Evolutionary conservation across 2,329 filamentous ascomycete species (phyloP), one percentile per base, ranked within the genome.

Genomic region (Thielaviopsis euricoi): DNA sequence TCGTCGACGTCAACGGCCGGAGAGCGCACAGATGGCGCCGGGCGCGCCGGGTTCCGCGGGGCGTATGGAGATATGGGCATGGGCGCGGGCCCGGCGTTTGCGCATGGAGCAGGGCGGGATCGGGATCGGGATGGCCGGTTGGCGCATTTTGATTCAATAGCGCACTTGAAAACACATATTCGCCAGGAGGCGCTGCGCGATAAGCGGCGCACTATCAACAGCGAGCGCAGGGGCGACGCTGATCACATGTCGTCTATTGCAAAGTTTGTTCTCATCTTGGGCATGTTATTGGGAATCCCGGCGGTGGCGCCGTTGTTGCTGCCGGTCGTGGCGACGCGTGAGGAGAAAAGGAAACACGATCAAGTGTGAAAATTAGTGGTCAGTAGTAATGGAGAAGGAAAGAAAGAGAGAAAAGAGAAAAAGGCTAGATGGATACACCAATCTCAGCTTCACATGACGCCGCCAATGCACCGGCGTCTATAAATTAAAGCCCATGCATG

Each of bases 161-260:
- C 78, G 10, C 90, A 95, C 70, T 81, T 82, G 64, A 76, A 81
- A 61, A 94, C 88, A 60, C 88, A 95, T 62, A 74, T 78, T 54
- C 73, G 77, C 37, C 76, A 86, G 64, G 79, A 87, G 62, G 69
- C 71, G 50, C 69, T 74, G 6, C 69, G 71, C 21, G 67, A 56
- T 21, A 33, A 33, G 9, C 58, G 61, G 6, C 46, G 57, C 15
- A 33, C 29, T 25, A 56, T 58, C 7, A 58, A 54, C 23, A 6
- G 26, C 40, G 52, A 37, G 23, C 23, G 55, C n/a, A 21, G 52
- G 21, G 46, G 48, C 6, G 56, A 57, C 48, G 46, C 40, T n/a
- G 49, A 43, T 19, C 17, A 53, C 13, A 37, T 19, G 29, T 48
- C 19, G 55, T 51, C 40, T 21, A 50, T 9, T 33, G 52, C 29